phyloP scores from a whole-genome alignment of 495 filamentous ascomycete genomes.

The Aspergillus homomorphus region DNA sequence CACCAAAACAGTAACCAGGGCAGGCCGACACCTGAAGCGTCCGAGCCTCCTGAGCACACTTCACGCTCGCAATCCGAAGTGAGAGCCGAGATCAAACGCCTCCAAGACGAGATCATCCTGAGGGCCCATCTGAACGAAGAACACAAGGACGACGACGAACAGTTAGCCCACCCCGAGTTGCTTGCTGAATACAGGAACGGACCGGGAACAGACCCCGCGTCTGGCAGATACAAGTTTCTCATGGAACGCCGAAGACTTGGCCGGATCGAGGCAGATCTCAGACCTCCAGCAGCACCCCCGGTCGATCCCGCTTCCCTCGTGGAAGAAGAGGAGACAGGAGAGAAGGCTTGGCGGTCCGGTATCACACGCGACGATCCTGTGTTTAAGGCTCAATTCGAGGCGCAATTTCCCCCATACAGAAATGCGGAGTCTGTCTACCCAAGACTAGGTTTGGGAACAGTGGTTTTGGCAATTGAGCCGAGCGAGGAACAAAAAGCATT shows the following conservation, averaged over 20 bases:
- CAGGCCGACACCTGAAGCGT: background rate
- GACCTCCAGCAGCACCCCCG: background rate
- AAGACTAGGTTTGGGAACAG: conserved; percentile 12
- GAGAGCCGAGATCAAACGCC: conserved; percentile 16
- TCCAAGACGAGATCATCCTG: conserved; percentile 16
- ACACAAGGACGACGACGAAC: conserved; percentile 6
- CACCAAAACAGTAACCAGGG: background rate
- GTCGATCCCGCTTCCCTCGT: background rate
- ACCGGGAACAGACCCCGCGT: conserved; percentile 20
- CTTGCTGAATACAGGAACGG: conserved; percentile 23
- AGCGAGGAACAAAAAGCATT: conserved; percentile 13
- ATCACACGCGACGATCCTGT: background rate
- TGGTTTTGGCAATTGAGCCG: conserved; percentile 12
- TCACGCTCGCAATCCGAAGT: background rate
- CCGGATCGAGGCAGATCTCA: background rate
- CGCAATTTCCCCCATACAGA: conserved; percentile 9
- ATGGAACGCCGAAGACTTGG: conserved; percentile 8
- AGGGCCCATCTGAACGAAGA: conserved; percentile 14
- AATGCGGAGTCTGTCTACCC: conserved; percentile 17
- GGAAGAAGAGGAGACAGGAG: background rate
- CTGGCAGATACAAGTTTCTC: conserved; percentile 16
- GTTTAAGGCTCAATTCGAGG: background rate
- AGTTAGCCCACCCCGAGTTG: conserved; percentile 16
- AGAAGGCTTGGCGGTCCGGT: background rate
- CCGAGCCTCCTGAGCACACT: background rate